These are phyloP conservation scores for apple (Malus domestica) DNA, from an alignment of 306 rosid species.

Conservation along the genomic window ASM211411v1 NC_041798.1:37798501-37799000, in stretches of 20 bases:
- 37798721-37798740: background rate
- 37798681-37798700: background rate
- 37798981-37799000: no score
- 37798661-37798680: background rate
- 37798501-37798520: slow-evolving; percentile 2
- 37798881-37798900: no score
- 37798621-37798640: background rate
- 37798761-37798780: background rate
- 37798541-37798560: background rate
- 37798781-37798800: background rate
- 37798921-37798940: no score
- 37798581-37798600: background rate
- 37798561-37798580: background rate
- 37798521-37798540: background rate
- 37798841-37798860: no score
- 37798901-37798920: no score
- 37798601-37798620: slow-evolving; percentile 1
- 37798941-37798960: no score
- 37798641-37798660: background rate
- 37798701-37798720: background rate
- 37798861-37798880: no score
- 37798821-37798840: no score
- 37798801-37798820: no score
- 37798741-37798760: background rate
- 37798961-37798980: no score